phyloP scores from a whole-genome alignment of 306 rosid genomes.

The Citrullus mucosospermus region DNA sequence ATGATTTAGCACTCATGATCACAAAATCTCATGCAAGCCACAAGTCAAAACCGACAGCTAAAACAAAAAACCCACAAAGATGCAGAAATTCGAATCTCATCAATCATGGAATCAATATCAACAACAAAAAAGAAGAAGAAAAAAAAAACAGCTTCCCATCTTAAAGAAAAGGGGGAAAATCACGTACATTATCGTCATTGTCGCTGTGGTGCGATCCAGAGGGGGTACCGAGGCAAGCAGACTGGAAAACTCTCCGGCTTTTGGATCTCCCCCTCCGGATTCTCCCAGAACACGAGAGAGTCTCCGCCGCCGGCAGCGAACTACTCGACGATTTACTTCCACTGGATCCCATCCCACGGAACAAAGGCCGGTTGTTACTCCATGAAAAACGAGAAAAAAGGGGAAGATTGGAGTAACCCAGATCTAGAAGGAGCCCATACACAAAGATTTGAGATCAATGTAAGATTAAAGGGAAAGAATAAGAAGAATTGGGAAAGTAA shows the following conservation, averaged over 20 bases:
- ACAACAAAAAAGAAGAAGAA: neutral
- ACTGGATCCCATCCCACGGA: constrained; percentile 57
- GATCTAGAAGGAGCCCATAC: neutral
- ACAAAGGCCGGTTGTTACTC: neutral
- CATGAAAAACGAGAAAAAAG: neutral
- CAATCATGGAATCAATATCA: neutral
- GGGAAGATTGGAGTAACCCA: neutral
- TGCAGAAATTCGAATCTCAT: neutral
- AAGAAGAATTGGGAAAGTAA: constrained; percentile 3
- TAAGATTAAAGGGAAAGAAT: neutral
- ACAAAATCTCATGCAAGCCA: neutral
- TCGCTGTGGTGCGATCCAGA: constrained; percentile 73
- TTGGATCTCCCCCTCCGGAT: constrained; percentile 38
- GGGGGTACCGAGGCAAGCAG: constrained; percentile 56
- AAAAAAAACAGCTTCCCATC: neutral
- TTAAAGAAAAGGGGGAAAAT: neutral
- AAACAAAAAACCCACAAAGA: neutral
- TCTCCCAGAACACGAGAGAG: constrained; percentile 27
- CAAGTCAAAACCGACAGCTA: neutral
- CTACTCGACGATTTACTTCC: constrained; percentile 51
- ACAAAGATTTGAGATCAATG: neutral
- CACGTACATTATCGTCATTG: constrained; percentile 52
- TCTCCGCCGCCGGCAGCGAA: constrained; percentile 5
- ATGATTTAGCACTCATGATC: neutral
- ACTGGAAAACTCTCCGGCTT: constrained; percentile 40